These are phyloP conservation scores for Penicillium desertorum DNA, from an alignment of 495 filamentous ascomycete species.

Conservation along the genomic window DNA sequence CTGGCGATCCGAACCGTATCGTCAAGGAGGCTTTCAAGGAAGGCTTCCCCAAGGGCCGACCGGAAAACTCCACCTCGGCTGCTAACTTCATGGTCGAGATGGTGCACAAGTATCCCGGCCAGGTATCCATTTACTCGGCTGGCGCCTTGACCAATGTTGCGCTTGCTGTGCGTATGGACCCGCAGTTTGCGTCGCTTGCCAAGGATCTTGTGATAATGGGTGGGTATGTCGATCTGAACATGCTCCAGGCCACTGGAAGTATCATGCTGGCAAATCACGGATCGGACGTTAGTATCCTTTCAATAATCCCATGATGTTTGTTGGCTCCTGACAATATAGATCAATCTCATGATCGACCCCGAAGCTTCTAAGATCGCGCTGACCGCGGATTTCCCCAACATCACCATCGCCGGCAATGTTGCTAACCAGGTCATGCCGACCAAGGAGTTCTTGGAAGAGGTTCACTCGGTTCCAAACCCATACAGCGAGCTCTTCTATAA, in stretches of 20 bases:
- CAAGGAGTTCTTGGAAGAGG: conserved; percentile 24
- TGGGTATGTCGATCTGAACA: conserved; percentile 42
- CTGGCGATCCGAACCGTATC: conserved; percentile 34
- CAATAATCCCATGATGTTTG: no score
- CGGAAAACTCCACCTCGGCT: conserved; percentile 33
- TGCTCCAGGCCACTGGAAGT: conserved; percentile 35
- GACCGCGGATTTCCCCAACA: conserved; percentile 41
- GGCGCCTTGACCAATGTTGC: conserved; percentile 47
- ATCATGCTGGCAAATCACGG: conserved; percentile 33
- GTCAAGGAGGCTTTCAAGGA: conserved; percentile 32
- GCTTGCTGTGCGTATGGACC: conserved; percentile 41
- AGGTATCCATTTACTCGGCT: conserved; percentile 31
- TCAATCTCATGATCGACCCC: conserved; percentile 46
- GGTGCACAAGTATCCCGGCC: conserved; percentile 37
- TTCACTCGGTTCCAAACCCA: conserved; percentile 26
- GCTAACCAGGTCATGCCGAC: conserved; percentile 35
- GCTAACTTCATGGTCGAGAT: conserved; percentile 29
- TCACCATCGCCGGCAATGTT: conserved; percentile 42
- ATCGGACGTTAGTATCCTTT: conserved; percentile 29
- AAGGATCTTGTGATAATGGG: conserved; percentile 46
- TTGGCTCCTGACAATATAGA: conserved; percentile 12
- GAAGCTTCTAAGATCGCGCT: conserved; percentile 46
- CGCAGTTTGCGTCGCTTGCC: conserved; percentile 37
- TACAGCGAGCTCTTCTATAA: conserved; percentile 35
- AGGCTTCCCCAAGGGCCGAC: conserved; percentile 33